phyloP scores from a whole-genome alignment of 208 protist genomes.

The Phytomonas francai region DNA sequence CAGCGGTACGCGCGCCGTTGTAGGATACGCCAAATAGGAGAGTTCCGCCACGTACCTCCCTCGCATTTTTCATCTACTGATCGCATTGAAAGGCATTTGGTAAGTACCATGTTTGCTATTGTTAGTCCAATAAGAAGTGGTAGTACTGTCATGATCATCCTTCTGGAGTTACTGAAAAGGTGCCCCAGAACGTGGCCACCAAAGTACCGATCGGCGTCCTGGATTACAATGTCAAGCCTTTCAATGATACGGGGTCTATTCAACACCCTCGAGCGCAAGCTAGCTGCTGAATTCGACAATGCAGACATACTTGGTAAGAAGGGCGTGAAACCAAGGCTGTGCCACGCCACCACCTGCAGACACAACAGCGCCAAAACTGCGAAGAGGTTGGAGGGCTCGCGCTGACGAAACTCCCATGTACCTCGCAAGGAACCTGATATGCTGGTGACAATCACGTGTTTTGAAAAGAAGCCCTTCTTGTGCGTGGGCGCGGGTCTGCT shows the following conservation, averaged over 20 bases:
- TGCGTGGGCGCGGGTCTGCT: conserved; percentile 13
- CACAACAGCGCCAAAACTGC: conserved; percentile 28
- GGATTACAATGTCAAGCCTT: background rate
- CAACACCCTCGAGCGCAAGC: background rate
- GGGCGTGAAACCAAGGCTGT: conserved; percentile 31
- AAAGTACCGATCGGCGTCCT: background rate
- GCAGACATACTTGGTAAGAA: conserved; percentile 15
- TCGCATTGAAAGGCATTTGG: conserved; percentile 31
- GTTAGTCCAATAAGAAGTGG: conserved; percentile 21
- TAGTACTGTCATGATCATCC: conserved; percentile 14
- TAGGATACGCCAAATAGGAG: conserved; percentile 59
- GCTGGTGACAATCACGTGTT: conserved; percentile 27
- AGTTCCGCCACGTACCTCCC: conserved; percentile 27
- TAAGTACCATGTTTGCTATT: conserved; percentile 21
- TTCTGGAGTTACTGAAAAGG: conserved; percentile 14
- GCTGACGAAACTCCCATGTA: conserved; percentile 46
- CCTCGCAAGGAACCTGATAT: conserved; percentile 48
- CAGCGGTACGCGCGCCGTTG: conserved; percentile 35
- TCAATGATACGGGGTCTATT: background rate
- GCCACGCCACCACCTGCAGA: conserved; percentile 47
- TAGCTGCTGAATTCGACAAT: background rate
- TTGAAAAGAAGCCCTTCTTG: background rate
- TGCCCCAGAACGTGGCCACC: conserved; percentile 4
- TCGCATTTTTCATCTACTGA: conserved; percentile 19
- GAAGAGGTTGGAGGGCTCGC: conserved; percentile 47